phyloP scores from a whole-genome alignment of 805 yeast genomes.

The Candida ipomoeae region DNA sequence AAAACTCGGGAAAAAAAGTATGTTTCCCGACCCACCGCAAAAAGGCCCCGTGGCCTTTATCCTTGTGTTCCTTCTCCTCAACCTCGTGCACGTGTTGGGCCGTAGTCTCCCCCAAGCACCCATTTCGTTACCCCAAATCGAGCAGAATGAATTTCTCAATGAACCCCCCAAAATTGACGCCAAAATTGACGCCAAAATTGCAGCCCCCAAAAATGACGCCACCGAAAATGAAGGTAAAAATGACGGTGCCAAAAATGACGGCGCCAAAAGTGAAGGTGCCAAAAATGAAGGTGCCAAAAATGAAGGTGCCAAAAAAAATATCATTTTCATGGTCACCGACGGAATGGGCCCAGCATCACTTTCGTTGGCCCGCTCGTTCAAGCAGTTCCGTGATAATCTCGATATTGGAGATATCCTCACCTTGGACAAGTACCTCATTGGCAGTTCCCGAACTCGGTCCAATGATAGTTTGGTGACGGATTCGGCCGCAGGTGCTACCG shows the following conservation, averaged over 20 bases:
- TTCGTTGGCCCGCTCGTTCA: conserved; percentile 72
- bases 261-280: too few relatives aligned
- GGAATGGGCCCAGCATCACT: conserved; percentile 95
- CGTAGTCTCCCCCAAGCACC: not conserved
- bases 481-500: conserved; percentile 97
- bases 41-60: not conserved
- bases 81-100: not conserved
- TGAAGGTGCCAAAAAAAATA: conserved; percentile 50
- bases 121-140: not conserved
- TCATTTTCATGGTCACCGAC: conserved; percentile 85
- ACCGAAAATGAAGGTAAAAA: too few relatives aligned
- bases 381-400: conserved; percentile 55
- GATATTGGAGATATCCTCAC: conserved; percentile 52
- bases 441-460: conserved; percentile 82
- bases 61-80: not conserved
- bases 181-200: too few relatives aligned
- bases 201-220: too few relatives aligned
- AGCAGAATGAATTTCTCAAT: not conserved
- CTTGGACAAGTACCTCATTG: conserved; percentile 69
- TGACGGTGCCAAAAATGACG: conserved; percentile 33
- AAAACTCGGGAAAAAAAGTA: not conserved
- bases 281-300: too few relatives aligned
- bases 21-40: not conserved
- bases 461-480: conserved; percentile 78
- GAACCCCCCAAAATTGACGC: conserved; percentile 3